These are phyloP conservation scores for Solanum phureja DNA, from an alignment of 257 asterid genomes.

Conservation along the genomic window DNA sequence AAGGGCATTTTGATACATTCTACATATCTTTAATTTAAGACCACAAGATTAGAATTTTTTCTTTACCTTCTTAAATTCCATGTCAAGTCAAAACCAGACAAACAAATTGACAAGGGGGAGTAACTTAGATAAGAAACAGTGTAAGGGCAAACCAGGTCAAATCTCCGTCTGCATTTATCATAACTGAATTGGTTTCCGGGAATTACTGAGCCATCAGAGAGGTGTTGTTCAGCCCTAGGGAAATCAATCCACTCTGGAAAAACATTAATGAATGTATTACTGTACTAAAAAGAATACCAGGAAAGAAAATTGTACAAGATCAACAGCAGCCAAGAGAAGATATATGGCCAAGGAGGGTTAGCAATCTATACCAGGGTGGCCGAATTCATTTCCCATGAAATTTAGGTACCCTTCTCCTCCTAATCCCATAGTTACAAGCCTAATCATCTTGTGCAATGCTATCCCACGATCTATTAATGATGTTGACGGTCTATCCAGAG, in stretches of 20 bases:
- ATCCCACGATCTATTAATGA: constrained; percentile 92
- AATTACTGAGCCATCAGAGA: constrained; percentile 60
- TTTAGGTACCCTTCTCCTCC: constrained; percentile 99
- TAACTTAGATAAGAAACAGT: neutral
- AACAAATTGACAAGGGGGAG: neutral
- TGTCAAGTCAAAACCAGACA: neutral
- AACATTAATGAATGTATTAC: neutral
- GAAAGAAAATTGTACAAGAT: neutral
- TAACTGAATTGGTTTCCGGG: constrained; percentile 73
- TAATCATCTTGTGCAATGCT: constrained; percentile 96
- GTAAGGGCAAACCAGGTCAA: constrained; percentile 65
- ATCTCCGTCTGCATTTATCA: constrained; percentile 96
- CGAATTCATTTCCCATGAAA: constrained; percentile 99
- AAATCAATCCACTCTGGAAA: constrained; percentile 96
- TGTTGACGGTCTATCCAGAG: constrained; percentile 88
- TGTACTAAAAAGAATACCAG: neutral
- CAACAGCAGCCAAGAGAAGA: neutral
- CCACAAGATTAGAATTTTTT: neutral
- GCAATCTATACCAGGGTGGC: constrained; percentile 79
- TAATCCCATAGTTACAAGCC: constrained; percentile 94
- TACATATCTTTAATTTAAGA: neutral
- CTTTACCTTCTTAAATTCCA: neutral
- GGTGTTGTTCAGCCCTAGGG: constrained; percentile 81
- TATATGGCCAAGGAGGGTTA: neutral
- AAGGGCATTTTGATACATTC: neutral